A percentile compares a stretch with the other conserved stretches of the same genome.
phyloP scores from a whole-genome alignment of 306 rosid genomes.

The Malus sylvestris region DNA sequence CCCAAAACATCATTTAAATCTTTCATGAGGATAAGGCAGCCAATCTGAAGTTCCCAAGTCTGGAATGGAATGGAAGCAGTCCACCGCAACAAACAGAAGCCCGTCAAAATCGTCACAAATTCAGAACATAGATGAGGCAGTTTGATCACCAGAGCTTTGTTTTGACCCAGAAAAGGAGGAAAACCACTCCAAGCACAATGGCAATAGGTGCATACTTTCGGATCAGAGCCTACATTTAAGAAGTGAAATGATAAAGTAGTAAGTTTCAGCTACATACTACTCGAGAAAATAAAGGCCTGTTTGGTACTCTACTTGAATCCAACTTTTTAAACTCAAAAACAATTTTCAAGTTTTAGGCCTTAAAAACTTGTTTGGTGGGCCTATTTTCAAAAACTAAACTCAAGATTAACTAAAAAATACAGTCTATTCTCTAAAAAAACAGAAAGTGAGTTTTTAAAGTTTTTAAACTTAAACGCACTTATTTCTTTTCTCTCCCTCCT shows the following conservation, averaged over 20 bases:
- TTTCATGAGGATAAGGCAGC: not conserved
- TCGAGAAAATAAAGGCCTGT: not conserved
- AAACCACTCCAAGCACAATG: slow-evolving; percentile 91
- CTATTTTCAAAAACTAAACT: too few relatives aligned
- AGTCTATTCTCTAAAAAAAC: too few relatives aligned
- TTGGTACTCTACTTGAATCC: too few relatives aligned
- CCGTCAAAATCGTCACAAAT: slow-evolving; percentile 3
- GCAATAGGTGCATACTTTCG: slow-evolving; percentile 98
- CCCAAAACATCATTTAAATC: not conserved
- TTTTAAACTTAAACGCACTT: too few relatives aligned
- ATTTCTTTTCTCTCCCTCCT: too few relatives aligned
- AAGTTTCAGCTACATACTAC: not conserved
- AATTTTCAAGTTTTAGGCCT: too few relatives aligned
- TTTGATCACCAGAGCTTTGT: slow-evolving; percentile 76
- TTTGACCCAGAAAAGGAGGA: slow-evolving; percentile 94
- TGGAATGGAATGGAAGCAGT: not conserved
- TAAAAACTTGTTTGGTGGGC: too few relatives aligned
- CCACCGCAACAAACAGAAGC: slow-evolving; percentile 21
- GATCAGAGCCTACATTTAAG: slow-evolving; percentile 65
- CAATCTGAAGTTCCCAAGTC: not conserved
- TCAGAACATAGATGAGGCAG: slow-evolving; percentile 11
- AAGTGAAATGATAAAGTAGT: not conserved
- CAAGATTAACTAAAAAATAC: too few relatives aligned
- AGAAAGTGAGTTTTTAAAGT: too few relatives aligned
- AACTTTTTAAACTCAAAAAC: too few relatives aligned